A percentile compares a stretch with the other conserved stretches of the same genome.
These are phyloP conservation scores for Aspergillus phoenicis DNA, from an alignment of 2,329 filamentous ascomycete genomes.

Conservation along the genomic window DNA sequence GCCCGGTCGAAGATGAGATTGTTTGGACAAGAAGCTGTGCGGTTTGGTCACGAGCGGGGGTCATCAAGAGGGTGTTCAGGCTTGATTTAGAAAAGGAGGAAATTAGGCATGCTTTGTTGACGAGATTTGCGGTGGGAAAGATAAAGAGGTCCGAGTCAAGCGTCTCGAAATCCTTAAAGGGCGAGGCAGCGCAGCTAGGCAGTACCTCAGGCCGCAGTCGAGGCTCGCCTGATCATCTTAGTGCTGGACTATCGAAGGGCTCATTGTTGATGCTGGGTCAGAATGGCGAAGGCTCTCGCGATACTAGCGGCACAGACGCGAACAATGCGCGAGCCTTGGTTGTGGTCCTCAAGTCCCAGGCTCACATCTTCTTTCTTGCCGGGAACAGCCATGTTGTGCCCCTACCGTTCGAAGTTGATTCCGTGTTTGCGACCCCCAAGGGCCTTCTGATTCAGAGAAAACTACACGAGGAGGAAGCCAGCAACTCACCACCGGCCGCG, in stretches of 20 bases:
- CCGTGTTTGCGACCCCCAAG: constrained; percentile 76
- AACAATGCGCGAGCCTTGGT: constrained; percentile 67
- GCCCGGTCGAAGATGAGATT: constrained; percentile 72
- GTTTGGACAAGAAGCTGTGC: constrained; percentile 74
- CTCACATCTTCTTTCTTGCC: constrained; percentile 87
- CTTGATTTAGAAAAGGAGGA: constrained; percentile 85
- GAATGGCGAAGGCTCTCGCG: not conserved
- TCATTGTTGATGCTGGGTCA: not conserved
- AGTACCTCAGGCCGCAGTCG: constrained; percentile 13
- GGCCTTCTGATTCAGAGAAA: constrained; percentile 88
- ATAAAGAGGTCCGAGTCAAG: constrained; percentile 23
- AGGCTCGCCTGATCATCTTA: constrained; percentile 18
- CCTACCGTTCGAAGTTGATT: constrained; percentile 91
- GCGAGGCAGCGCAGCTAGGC: constrained; percentile 5
- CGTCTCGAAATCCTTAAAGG: constrained; percentile 11
- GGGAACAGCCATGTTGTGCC: constrained; percentile 88
- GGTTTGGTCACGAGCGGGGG: constrained; percentile 83
- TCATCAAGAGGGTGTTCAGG: constrained; percentile 82
- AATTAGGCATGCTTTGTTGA: constrained; percentile 82
- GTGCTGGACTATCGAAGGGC: constrained; percentile 27
- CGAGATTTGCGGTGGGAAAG: constrained; percentile 68
- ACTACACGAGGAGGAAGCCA: constrained; percentile 46
- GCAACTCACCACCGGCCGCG: constrained; percentile 49
- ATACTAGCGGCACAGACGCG: constrained; percentile 21
- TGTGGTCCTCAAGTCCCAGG: constrained; percentile 88